Conservation (phyloP, 2,329 filamentous ascomycete species). For the Colletotrichum simmondsii region DNA sequence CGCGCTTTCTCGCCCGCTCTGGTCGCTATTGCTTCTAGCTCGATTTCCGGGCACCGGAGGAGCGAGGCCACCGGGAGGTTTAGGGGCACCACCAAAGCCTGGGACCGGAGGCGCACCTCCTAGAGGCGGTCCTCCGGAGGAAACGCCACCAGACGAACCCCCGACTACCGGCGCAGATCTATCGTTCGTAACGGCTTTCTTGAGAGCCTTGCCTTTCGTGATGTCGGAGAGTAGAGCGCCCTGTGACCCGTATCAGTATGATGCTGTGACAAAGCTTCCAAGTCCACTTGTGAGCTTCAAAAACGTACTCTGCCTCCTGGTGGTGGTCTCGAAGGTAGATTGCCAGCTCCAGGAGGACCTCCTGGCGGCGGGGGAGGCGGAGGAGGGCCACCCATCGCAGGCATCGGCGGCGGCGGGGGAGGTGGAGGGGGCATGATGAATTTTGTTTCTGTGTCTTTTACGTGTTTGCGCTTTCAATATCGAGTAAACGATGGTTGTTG, state of each 20-base stretch:
- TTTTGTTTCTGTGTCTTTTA: background rate
- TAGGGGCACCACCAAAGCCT: slow-evolving; percentile 57
- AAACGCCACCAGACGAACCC: slow-evolving; percentile 59
- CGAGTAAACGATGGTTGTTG: background rate
- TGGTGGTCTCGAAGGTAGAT: slow-evolving; percentile 67
- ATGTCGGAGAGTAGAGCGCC: slow-evolving; percentile 91
- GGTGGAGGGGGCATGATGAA: slow-evolving; percentile 66
- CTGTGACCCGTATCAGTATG: slow-evolving; percentile 56
- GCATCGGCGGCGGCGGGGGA: slow-evolving; percentile 74
- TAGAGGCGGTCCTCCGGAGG: slow-evolving; percentile 67
- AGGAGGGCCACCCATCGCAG: slow-evolving; percentile 68
- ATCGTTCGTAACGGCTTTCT: slow-evolving; percentile 91
- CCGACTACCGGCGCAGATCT: slow-evolving; percentile 82
- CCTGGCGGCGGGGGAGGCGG: slow-evolving; percentile 70
- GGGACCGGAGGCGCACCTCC: slow-evolving; percentile 87
- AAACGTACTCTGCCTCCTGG: slow-evolving; percentile 70
- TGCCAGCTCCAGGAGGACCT: slow-evolving; percentile 49
- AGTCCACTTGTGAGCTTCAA: background rate
- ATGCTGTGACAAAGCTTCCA: background rate
- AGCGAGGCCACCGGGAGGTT: slow-evolving; percentile 72
- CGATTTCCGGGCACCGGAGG: slow-evolving; percentile 78
- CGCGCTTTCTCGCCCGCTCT: slow-evolving; percentile 59
- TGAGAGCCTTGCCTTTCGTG: slow-evolving; percentile 80
- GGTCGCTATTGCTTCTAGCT: slow-evolving; percentile 87
- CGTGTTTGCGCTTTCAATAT: background rate